Conservation (phyloP, 2,329 filamentous ascomycete species). For the Aureobasidium musti region DNA sequence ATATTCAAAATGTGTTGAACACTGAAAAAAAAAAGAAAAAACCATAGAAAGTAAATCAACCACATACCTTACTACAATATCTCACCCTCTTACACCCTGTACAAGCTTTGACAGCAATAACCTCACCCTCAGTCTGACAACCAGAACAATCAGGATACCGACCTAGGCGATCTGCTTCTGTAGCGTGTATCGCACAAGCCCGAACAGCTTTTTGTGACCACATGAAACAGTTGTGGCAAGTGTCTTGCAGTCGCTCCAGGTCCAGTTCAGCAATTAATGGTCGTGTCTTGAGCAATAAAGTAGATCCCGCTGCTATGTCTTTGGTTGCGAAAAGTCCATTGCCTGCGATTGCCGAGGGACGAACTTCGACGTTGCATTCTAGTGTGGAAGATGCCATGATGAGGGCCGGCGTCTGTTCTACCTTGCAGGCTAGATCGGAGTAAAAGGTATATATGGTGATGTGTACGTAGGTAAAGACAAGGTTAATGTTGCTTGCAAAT, state of each 20-base stretch:
- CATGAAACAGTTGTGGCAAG: conserved; percentile 60
- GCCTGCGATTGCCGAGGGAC: conserved; percentile 42
- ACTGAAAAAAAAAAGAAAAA: too few species aligned
- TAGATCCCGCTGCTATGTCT: conserved; percentile 52
- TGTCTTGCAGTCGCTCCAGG: conserved; percentile 53
- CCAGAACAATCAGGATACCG: neutral
- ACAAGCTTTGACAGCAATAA: conserved; percentile 54
- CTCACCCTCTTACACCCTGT: conserved; percentile 59
- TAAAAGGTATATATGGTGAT: neutral
- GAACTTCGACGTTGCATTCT: conserved; percentile 30
- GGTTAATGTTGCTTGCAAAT: neutral
- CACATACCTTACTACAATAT: conserved; percentile 60
- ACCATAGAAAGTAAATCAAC: neutral
- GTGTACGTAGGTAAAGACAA: neutral
- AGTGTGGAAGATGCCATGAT: conserved; percentile 10
- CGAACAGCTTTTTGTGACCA: conserved; percentile 44
- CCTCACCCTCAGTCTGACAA: conserved; percentile 26
- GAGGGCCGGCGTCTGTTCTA: neutral
- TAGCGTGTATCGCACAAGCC: conserved; percentile 29
- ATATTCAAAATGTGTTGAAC: neutral
- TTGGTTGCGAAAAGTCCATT: conserved; percentile 58
- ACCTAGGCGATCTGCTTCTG: conserved; percentile 12
- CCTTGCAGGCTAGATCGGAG: neutral
- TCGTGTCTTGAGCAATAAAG: conserved; percentile 52
- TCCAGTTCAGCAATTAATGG: conserved; percentile 60